A percentile compares a stretch with the other conserved stretches of the same genome.
These are phyloP conservation scores for Phaeosphaeria sp. DNA, from an alignment of 2,329 filamentous ascomycete species.

Conservation along the genomic window DNA sequence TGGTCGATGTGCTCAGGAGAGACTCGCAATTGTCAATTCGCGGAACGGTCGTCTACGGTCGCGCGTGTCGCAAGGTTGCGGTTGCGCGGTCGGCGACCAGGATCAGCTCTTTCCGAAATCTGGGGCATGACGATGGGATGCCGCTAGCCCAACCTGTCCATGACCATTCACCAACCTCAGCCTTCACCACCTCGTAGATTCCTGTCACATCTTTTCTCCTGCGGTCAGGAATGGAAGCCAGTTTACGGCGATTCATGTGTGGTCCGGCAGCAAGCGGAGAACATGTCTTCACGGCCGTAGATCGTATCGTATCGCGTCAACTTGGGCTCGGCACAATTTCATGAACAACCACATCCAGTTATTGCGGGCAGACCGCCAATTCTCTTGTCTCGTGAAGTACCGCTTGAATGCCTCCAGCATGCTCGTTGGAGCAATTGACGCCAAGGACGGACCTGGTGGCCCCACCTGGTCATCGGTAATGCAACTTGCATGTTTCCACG, in stretches of 20 bases:
- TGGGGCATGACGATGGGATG: not conserved
- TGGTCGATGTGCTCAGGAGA: not conserved
- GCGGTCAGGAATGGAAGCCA: too few relatives aligned
- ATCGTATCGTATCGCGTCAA: too few relatives aligned
- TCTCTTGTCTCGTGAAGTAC: too few relatives aligned
- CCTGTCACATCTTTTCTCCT: not conserved
- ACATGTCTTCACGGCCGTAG: too few relatives aligned
- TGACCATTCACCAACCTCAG: not conserved
- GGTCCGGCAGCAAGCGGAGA: too few relatives aligned
- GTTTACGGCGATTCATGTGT: too few relatives aligned
- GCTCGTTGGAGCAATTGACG: not conserved
- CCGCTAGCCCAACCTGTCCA: too few relatives aligned
- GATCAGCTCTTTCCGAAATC: constrained; percentile 3
- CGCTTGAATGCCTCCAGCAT: not conserved
- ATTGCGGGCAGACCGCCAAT: too few relatives aligned
- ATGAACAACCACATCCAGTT: too few relatives aligned
- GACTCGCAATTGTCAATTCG: not conserved
- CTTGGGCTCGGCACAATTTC: too few relatives aligned
- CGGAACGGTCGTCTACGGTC: not conserved
- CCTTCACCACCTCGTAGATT: not conserved
- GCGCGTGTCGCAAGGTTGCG: not conserved
- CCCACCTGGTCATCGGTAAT: not conserved
- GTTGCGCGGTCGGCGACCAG: constrained; percentile 12
- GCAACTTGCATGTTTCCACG: not conserved
- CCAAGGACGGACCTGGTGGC: not conserved